Base-by-base conservation (phyloP, 1,284 basidiomycete genomes). In the Rhodotorula sp. region DNA sequence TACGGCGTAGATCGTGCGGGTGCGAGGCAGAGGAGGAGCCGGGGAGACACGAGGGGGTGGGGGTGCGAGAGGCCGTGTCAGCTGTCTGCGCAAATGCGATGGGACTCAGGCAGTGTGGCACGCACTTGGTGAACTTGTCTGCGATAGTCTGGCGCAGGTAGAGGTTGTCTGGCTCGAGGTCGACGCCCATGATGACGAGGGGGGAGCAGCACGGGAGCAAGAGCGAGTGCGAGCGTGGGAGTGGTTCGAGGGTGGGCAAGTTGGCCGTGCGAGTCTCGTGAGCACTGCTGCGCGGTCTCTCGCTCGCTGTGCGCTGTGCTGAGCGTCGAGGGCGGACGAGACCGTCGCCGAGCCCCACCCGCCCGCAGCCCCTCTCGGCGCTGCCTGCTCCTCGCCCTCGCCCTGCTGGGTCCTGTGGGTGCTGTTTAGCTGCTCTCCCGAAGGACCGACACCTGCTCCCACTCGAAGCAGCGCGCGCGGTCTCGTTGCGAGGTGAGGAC, bases 91-190 rank as follows among this genome's bases (percentile, higher is more conserved):
- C 41, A 13, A 12, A 54, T 54, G 19, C 12, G 48, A 49, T 16
- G 19, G 56, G 54, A 48, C 34, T 25, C n/a, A 21, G 49, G 16
- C 2, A 48, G 17, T 53, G 52, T n/a, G 34, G 61, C 44, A 83
- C 86, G 81, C 81, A 96, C 95, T 92, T 95, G 77, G 84, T 83
- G 75, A 91, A 88, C 82, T 96, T 95, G 80, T 97, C 93, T n/a
- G 87, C 85, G 72, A 99, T 85, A 57, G 95, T 92, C 63, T 91
- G 91, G 80, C 92, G 89, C 78, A 99, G 96, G 83, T 97, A 93
- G 78, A 91, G 88, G 84, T 92, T 96, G 41, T 67, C 70, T 4
- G 69, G 67, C 57, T 75, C 74, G 62, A 75, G 74, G 57, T 52
- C 56, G 56, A 69, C 58, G 57, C 52, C 41, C 61, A 63, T 63